Evolutionary conservation across 345 rosid genomes (phyloP), one percentile per base, ranked within the genome.

Genomic region (Passiflora organensis): DNA sequence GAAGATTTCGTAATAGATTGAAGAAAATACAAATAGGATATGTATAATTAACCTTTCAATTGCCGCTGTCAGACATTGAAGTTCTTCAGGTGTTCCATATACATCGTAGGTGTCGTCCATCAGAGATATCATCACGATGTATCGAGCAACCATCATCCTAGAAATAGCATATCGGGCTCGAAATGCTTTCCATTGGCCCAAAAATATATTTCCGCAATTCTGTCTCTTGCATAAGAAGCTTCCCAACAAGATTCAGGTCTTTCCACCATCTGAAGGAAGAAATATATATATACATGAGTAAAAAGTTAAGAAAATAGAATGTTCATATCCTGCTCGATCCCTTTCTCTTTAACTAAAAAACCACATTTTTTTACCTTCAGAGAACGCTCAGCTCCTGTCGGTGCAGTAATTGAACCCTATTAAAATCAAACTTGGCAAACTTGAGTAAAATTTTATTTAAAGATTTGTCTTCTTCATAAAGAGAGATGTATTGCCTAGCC

Each of bases 401-500:
- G 24, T 53, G 41, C 20, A 53, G 24, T 34, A 53, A 53, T 6
- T 53, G 56, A 0, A 53, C 43, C 12, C 56, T 10, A 34, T 53
- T 36, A 36, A 10, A 53, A 37, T 53, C 56, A 1, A 53, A 12
- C 43, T 53, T 53, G 17, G 58, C 58, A 54, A 54, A 54, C 24
- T 38, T 38, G 16, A 54, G 32, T 37, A 54, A 14, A 38, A 32
- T 37, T 20, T 38, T 32, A 22, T 54, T 37, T 4, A 10, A 32
- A 21, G 32, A 37, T 10, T 54, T n/a, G 0, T 54, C 32, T 13
- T 54, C 32, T 38, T 54, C 16, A 6, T 39, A 54, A 25, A 54
- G 21, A 11, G 32, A 21, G 12, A 54, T 54, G 58, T 19, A 54
- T 20, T 19, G 19, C 34, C 32, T 54, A 11, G 58, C 58, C 45